These are phyloP conservation scores for Leucocoprinus leucothites DNA, from an alignment of 768 basidiomycete genomes.

Conservation along the genomic window DNA sequence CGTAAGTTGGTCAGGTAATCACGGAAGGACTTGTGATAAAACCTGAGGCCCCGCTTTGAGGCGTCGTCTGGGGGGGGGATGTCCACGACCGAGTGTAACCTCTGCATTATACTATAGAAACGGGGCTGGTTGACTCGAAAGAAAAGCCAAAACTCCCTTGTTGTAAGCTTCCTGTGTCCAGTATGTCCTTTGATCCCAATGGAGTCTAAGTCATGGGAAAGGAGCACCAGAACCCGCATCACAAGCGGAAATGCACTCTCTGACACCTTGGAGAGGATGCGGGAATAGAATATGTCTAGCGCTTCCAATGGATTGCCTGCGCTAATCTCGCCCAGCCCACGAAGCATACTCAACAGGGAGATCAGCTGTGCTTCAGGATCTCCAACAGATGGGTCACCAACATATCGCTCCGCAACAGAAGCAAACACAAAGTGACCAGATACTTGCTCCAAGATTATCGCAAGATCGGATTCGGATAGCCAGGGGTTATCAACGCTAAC, in stretches of 20 bases:
- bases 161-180: no score
- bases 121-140: neutral
- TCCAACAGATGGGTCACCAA: neutral
- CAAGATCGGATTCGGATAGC: neutral
- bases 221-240: no score
- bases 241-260: neutral
- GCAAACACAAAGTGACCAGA: neutral
- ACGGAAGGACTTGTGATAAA: no score
- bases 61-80: no score
- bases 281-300: neutral
- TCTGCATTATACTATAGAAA: no score
- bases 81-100: no score
- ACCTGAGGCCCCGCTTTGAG: no score
- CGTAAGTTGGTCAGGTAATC: no score
- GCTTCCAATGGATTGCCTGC: neutral
- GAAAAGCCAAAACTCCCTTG: neutral
- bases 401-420: neutral
- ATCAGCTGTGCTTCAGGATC: neutral
- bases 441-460: neutral
- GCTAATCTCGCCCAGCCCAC: neutral
- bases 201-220: no score
- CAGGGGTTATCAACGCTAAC: neutral
- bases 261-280: neutral
- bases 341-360: neutral
- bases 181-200: no score